Evolutionary conservation across 2,329 filamentous ascomycete genomes (phyloP), one percentile per base, ranked within the genome.

Genomic region (Orbilia oligospora): DNA sequence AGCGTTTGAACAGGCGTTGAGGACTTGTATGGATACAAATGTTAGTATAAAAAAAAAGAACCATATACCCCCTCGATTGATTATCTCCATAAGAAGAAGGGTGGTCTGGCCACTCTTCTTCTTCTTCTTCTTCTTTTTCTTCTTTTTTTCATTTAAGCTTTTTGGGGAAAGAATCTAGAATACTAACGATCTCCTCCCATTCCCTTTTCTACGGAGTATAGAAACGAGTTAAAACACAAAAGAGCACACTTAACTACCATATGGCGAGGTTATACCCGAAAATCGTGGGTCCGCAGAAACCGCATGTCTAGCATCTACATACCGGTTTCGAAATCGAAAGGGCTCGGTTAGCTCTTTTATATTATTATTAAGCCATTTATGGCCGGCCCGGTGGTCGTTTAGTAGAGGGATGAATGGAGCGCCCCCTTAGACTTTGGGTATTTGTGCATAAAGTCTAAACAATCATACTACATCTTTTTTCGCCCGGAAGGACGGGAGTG

Each of bases 171-270:
- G 2, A 48, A 2, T 3, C 5, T 12, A 2, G 48, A 1, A 33
- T 63, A 14, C 53, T 70, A 58, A 69, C 65, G 2, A 41, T 12
- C 3, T 16, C 3, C 3, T 16, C 12, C 38, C n/a, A n/a, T 10
- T 46, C 12, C 36, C 1, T 20, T 5, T 10, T 30, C 6, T 30
- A 3, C 27, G 3, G 27, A 3, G 6, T 30, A 30, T 69, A 70
- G 67, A 70, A 70, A 70, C 51, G 53, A n/a, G 27, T 49, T 8
- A 56, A 70, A 38, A 10, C 67, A 30, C 89, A 89, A 84, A 93
- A 91, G 86, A 95, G 90, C 84, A 90, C 89, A 80, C 94, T 98
- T 89, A 98, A 98, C 86, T 94, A 94, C 87, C 94, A 97, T 84
- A 87, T 98, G 51, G 89, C 89, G 81, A 90, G 96, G 83, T 89